Base-by-base conservation (phyloP, 169 alveolate genomes). In the Perkinsus chesapeaki region DNA sequence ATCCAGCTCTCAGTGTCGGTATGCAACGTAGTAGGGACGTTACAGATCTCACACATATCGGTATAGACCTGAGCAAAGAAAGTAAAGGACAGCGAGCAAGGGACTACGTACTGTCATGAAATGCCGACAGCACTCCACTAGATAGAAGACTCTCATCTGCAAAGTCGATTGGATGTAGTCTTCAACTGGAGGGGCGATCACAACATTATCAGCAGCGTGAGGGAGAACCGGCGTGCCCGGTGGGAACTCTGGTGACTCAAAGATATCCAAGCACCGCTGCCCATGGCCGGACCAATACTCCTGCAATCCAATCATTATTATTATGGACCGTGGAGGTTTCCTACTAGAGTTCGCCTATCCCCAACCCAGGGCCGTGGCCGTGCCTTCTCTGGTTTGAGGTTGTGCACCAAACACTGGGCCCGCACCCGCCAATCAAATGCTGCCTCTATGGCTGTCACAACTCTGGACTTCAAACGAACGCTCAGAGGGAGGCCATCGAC, bases 311-410 rank as follows among this genome's bases (percentile, higher is more conserved):
- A 47, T 19, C 9, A 47, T 47, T 9, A 19, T 9, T 9, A 47
- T 47, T 10, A 47, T 10, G 72, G 9, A 19, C 72, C 19, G 72
- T 47, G 72, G 72, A 19, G 31, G 27, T 3, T 27, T 9, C 82
- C 31, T 60, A 60, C 82, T 34, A 60, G 31, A 34, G 82, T 60
- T 7, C 82, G 82, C 31, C 82, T 27, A 16, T 60, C 82, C 27
- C 82, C 82, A 9, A 60, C 82, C 82, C 82, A 60, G 37, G 82
- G 82, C 82, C 82, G 82, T 12, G 82, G 82, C 82, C 82, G 82
- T 0, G 82, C 12, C 31, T 60, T 60, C 82, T 60, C 82, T 34
- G 82, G 82, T 60, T 60, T 60, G 37, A 60, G 27, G 31, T 60
- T 60, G 82, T 60, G 82, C 82, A 60, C 82, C 31, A 60, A 23